A percentile compares a stretch with the other conserved stretches of the same genome.
Conservation (phyloP, 225 moss, liverwort and hornwort species). For the Marchantia paleacea region DNA sequence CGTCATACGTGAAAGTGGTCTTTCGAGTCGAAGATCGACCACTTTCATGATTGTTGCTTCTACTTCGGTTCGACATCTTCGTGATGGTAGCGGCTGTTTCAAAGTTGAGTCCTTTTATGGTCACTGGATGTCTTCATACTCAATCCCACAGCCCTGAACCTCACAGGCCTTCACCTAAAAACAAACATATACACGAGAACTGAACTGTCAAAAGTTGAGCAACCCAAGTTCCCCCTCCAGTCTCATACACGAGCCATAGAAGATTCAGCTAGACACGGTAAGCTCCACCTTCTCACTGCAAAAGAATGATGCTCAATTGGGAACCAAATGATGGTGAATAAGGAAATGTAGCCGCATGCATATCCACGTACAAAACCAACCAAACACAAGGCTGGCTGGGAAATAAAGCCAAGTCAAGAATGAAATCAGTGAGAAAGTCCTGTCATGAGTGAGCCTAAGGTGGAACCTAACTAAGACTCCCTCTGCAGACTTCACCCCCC, state of each 20-base stretch:
- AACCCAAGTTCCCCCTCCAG: background rate
- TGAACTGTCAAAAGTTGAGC: background rate
- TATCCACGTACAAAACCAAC: background rate
- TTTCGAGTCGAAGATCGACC: background rate
- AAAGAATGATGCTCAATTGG: background rate
- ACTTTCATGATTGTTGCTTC: conserved; percentile 1
- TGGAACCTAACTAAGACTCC: background rate
- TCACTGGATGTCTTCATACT: conserved; percentile 7
- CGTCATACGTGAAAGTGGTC: conserved; percentile 53
- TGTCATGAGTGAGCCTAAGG: no score
- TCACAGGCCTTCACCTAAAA: conserved; percentile 1
- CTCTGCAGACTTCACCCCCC: background rate
- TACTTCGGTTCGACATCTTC: conserved; percentile 25
- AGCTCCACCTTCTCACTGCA: background rate
- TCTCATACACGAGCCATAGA: no score
- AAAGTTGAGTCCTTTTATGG: background rate
- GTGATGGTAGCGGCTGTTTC: background rate
- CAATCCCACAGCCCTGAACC: background rate
- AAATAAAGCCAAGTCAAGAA: no score
- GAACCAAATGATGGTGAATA: background rate
- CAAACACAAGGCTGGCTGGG: background rate
- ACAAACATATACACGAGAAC: background rate
- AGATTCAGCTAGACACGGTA: background rate
- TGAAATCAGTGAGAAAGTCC: no score
- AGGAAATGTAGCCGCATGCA: background rate